Conservation (phyloP, 768 basidiomycete species). For the Russula olivacea region DNA sequence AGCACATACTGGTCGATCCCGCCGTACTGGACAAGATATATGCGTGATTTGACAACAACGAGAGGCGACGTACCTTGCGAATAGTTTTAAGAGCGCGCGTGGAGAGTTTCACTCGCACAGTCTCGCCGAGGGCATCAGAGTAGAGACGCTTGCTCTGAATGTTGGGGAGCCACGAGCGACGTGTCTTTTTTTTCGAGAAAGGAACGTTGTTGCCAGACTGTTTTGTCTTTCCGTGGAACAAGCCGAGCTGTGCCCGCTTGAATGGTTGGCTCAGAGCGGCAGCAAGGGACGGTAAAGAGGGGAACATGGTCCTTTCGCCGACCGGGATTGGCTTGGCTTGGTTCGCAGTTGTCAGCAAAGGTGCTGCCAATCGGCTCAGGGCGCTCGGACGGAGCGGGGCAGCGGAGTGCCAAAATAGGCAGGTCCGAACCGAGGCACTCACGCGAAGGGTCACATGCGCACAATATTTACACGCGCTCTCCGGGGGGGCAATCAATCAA, state of each 20-base stretch:
- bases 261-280: constrained; percentile 55
- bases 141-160: constrained; percentile 69
- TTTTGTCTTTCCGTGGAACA: constrained; percentile 77
- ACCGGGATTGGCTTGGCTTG: not conserved
- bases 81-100: constrained; percentile 74
- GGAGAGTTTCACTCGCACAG: constrained; percentile 64
- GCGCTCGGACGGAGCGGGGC: not conserved
- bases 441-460: not conserved
- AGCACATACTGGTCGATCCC: constrained; percentile 41
- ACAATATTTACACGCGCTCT: not conserved
- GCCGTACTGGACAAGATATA: constrained; percentile 27
- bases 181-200: constrained; percentile 83
- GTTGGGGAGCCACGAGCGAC: constrained; percentile 84
- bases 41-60: not conserved
- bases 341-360: not conserved
- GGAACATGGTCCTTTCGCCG: constrained; percentile 30
- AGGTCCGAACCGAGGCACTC: constrained; percentile 3
- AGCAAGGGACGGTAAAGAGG: constrained; percentile 31
- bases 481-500: not conserved
- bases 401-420: constrained; percentile 12
- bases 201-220: constrained; percentile 87
- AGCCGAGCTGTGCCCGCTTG: constrained; percentile 73
- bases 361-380: not conserved
- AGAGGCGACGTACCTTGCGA: constrained; percentile 54
- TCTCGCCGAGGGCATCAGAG: constrained; percentile 56